Percentiles rank a stretch among this genome's conserved stretches.
phyloP scores from a whole-genome alignment of 139 green algal species.

The Nannochloris sp. region DNA sequence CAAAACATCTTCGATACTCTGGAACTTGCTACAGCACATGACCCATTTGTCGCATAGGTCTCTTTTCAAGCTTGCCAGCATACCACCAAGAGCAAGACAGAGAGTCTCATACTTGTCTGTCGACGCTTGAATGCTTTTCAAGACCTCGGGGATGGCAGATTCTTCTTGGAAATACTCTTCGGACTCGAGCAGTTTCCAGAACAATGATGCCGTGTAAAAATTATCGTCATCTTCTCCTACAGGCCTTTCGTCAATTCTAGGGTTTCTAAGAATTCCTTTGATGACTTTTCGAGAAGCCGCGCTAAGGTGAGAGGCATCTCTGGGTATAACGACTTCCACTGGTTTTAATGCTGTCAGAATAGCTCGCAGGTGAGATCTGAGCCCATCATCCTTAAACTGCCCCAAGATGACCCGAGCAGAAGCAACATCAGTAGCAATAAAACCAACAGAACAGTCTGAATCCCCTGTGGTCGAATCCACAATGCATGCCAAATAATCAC shows the following conservation, averaged over 20 bases:
- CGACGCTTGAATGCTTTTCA: conserved; percentile 3
- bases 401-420: conserved; percentile 57
- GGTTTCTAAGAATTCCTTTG: conserved; percentile 20
- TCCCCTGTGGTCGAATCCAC: conserved; percentile 20
- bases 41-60: conserved; percentile 65
- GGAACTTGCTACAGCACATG: conserved; percentile 36
- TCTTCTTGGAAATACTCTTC: background rate
- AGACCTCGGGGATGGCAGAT: background rate
- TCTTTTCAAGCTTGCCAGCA: conserved; percentile 48
- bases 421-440: conserved; percentile 65
- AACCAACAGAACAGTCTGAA: conserved; percentile 34
- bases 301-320: conserved; percentile 16
- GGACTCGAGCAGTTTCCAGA: conserved; percentile 9
- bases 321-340: conserved; percentile 68
- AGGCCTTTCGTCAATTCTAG: conserved; percentile 30
- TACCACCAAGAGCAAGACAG: conserved; percentile 28
- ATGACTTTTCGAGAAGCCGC: conserved; percentile 27
- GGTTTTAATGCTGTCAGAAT: conserved; percentile 65
- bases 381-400: conserved; percentile 61
- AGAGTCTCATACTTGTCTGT: conserved; percentile 4
- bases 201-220: conserved; percentile 3
- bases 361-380: conserved; percentile 58
- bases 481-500: conserved; percentile 39
- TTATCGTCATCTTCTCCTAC: conserved; percentile 14
- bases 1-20: conserved; percentile 42